Percentiles rank a stretch among this genome's conserved stretches.
Evolutionary conservation across 2,329 filamentous ascomycete genomes (phyloP).

Genomic region (Alternaria sp.): DNA sequence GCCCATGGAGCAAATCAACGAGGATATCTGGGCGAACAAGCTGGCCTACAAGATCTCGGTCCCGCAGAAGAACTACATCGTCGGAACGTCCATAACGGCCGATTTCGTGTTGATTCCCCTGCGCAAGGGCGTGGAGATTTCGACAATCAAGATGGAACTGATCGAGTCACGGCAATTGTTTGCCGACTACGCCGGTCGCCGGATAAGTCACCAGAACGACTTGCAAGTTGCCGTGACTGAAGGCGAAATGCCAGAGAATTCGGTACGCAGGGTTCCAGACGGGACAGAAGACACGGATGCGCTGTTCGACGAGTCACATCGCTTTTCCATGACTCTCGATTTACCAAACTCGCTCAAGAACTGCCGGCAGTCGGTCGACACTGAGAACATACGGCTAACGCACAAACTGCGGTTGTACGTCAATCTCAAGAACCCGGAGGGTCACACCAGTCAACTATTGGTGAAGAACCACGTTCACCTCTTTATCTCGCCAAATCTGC

Average conservation of each 20-base stretch:
- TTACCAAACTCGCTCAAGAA: constrained; percentile 82
- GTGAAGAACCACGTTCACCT: constrained; percentile 90
- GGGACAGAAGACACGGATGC: constrained; percentile 50
- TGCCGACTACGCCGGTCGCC: constrained; percentile 56
- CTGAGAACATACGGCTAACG: constrained; percentile 86
- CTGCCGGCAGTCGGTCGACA: constrained; percentile 90
- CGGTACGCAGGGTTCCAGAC: constrained; percentile 39
- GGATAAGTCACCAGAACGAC: constrained; percentile 44
- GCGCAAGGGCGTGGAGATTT: constrained; percentile 85
- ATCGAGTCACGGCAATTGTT: constrained; percentile 66
- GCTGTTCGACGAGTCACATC: constrained; percentile 64
- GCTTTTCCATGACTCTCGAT: constrained; percentile 67
- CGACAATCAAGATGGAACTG: constrained; percentile 81
- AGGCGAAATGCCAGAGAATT: constrained; percentile 49
- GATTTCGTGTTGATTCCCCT: constrained; percentile 89
- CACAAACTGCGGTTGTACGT: constrained; percentile 94
- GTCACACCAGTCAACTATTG: constrained; percentile 90
- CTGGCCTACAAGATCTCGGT: constrained; percentile 94
- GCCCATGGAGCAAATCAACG: constrained; percentile 70
- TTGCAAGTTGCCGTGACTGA: constrained; percentile 47
- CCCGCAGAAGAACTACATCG: constrained; percentile 92
- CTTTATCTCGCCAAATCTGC: constrained; percentile 94
- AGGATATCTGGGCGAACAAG: constrained; percentile 98
- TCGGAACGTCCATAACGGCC: constrained; percentile 84
- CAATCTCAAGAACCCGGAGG: constrained; percentile 92